Percentiles rank a stretch among this genome's conserved stretches.
Conservation (phyloP, 2,329 filamentous ascomycete genomes). For the Didymellaceae sp. region DNA sequence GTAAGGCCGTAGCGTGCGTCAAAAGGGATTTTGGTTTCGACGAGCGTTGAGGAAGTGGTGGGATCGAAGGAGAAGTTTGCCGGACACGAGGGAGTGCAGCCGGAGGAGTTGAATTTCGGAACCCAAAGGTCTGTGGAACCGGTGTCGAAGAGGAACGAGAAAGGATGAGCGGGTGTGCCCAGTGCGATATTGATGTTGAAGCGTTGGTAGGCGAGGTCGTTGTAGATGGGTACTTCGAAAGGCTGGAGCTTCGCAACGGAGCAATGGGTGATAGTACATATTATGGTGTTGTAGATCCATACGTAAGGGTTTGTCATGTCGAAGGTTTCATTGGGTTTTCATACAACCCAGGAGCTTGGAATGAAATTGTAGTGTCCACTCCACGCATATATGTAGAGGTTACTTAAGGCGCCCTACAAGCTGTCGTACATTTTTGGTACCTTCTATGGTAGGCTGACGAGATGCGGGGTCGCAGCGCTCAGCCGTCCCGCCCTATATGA, state of each 20-base stretch:
- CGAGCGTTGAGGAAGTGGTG: neutral
- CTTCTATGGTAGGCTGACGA: neutral
- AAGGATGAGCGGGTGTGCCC: conserved; percentile 19
- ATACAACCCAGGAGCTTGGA: no score
- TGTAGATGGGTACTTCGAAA: conserved; percentile 1
- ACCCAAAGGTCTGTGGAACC: conserved; percentile 21
- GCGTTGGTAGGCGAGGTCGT: conserved; percentile 17
- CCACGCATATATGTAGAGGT: no score
- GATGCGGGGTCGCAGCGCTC: neutral
- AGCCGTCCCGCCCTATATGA: no score
- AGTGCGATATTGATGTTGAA: conserved; percentile 17
- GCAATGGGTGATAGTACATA: no score
- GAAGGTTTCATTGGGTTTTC: no score
- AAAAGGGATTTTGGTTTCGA: conserved; percentile 7
- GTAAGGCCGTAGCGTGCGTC: conserved; percentile 23
- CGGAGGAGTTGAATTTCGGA: conserved; percentile 16
- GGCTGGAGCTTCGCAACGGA: neutral
- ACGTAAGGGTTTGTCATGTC: no score
- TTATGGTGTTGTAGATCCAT: no score
- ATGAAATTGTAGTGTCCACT: no score
- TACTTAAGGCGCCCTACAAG: no score
- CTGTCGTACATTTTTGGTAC: neutral
- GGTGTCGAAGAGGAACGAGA: conserved; percentile 19
- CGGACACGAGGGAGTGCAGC: conserved; percentile 18
- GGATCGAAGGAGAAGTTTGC: conserved; percentile 6